Conservation (phyloP, 1,139 yeast genomes). For the Geotrichum reessii region DNA sequence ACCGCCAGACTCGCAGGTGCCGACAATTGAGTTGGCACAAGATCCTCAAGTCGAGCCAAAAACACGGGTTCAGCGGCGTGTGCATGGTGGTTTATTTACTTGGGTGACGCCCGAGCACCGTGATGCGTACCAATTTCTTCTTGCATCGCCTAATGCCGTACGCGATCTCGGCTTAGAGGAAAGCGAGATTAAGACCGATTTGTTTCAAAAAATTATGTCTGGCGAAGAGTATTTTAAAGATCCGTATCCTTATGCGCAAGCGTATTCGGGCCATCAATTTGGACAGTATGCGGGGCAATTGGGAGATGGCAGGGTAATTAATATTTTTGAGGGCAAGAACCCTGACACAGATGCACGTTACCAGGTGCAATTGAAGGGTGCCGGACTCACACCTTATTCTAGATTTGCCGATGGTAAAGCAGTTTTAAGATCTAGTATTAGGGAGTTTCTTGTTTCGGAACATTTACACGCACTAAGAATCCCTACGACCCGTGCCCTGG, state of each 20-base stretch:
- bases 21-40: constrained; percentile 48
- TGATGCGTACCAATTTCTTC: constrained; percentile 45
- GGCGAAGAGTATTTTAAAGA: constrained; percentile 50
- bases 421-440: constrained; percentile 73
- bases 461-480: constrained; percentile 74
- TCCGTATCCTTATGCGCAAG: constrained; percentile 74
- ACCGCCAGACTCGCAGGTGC: constrained; percentile 56
- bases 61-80: constrained; percentile 58
- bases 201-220: constrained; percentile 53
- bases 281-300: constrained; percentile 95
- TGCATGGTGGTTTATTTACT: constrained; percentile 56
- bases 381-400: constrained; percentile 86
- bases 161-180: constrained; percentile 51
- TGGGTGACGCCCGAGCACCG: constrained; percentile 39
- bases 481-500: constrained; percentile 79
- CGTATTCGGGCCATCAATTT: constrained; percentile 95
- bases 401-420: constrained; percentile 98
- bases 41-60: constrained; percentile 38
- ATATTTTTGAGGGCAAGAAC: constrained; percentile 62
- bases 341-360: constrained; percentile 38
- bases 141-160: constrained; percentile 58
- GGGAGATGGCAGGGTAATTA: constrained; percentile 91
- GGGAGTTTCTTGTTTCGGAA: constrained; percentile 86
- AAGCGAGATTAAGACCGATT: constrained; percentile 39
- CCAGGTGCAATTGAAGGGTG: constrained; percentile 83